Evolutionary conservation across 345 rosid genomes (phyloP).

Genomic region (Populus pruinosa): DNA sequence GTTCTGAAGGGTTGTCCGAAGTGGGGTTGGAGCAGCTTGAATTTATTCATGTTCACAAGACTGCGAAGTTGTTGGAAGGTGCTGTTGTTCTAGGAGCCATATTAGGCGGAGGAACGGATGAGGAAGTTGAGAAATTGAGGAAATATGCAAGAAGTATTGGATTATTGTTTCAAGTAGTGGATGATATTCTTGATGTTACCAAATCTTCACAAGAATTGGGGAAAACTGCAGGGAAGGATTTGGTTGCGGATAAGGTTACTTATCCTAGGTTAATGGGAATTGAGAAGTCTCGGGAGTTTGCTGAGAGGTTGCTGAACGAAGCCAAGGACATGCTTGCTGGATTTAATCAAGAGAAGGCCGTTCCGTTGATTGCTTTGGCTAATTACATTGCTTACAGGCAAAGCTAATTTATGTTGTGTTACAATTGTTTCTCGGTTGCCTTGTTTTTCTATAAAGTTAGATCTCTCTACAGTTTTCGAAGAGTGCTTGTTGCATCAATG

Average conservation of each 20-base stretch:
- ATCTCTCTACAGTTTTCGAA: neutral
- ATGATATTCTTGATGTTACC: slow-evolving; percentile 91
- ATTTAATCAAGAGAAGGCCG: slow-evolving; percentile 65
- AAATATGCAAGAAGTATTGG: slow-evolving; percentile 69
- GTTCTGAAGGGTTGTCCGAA: slow-evolving; percentile 53
- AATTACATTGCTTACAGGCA: slow-evolving; percentile 82
- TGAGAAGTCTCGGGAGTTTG: slow-evolving; percentile 67
- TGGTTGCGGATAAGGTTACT: slow-evolving; percentile 75
- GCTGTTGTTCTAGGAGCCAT: slow-evolving; percentile 81
- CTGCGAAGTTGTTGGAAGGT: slow-evolving; percentile 74
- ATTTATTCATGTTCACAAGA: slow-evolving; percentile 82
- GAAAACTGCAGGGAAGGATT: slow-evolving; percentile 92
- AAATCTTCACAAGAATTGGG: slow-evolving; percentile 78
- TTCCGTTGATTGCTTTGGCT: slow-evolving; percentile 87
- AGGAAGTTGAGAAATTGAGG: slow-evolving; percentile 70
- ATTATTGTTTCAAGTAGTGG: slow-evolving; percentile 87
- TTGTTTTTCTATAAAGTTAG: neutral
- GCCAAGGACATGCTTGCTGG: slow-evolving; percentile 58
- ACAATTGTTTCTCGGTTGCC: neutral
- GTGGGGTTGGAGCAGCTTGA: slow-evolving; percentile 71
- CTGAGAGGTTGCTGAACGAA: slow-evolving; percentile 61
- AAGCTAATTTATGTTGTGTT: slow-evolving; percentile 30
- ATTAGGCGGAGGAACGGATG: slow-evolving; percentile 69
- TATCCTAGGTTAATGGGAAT: slow-evolving; percentile 88
- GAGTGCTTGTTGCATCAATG: neutral